These are phyloP conservation scores for Friedmanniomyces endolithicus DNA, from an alignment of 495 filamentous ascomycete genomes.

Conservation along the genomic window DNA sequence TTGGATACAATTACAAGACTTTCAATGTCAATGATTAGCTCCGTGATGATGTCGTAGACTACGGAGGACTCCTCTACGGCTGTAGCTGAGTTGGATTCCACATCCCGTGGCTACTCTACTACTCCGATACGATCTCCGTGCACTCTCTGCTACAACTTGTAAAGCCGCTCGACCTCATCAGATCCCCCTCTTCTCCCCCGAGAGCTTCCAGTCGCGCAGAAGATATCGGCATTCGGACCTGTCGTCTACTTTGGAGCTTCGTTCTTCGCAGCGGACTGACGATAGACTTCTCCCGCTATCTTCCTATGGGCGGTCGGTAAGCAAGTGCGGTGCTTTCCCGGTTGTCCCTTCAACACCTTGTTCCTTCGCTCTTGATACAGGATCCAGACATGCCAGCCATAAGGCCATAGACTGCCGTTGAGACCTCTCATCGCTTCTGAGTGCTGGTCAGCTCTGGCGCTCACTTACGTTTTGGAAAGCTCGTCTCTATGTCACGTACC, in stretches of 20 bases:
- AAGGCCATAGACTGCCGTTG: background rate
- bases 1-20: too few relatives aligned
- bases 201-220: background rate
- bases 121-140: background rate
- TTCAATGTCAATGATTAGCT: background rate
- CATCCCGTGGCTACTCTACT: background rate
- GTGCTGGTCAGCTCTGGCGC: background rate
- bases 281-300: background rate
- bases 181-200: background rate
- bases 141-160: background rate
- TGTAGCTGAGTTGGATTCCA: background rate
- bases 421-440: background rate
- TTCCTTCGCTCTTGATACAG: background rate
- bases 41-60: background rate
- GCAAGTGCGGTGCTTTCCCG: too few relatives aligned
- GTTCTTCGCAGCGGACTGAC: background rate
- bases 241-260: too few relatives aligned
- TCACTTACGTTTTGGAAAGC: too few relatives aligned
- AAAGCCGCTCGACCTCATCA: slow-evolving; percentile 3
- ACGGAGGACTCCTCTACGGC: background rate
- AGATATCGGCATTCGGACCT: background rate
- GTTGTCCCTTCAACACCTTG: background rate
- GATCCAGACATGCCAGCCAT: background rate
- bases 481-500: too few relatives aligned
- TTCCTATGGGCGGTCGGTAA: background rate